A percentile compares a stretch with the other conserved stretches of the same genome.
Evolutionary conservation across 1,139 yeast species (phyloP).

Genomic region (Taphrina betulina): DNA sequence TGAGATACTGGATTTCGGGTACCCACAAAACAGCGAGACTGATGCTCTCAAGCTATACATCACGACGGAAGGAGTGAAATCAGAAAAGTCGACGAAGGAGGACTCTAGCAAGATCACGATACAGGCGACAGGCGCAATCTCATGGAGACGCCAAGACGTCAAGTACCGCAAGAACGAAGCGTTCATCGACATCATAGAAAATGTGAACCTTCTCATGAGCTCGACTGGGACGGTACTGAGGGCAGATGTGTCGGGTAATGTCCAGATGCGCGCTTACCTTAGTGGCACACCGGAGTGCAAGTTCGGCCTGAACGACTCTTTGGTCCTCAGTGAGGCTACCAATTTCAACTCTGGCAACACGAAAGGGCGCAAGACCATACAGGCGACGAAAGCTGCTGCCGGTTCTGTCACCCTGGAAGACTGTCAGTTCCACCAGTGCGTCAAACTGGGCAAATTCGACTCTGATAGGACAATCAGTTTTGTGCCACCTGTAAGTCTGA

Average conservation of each 20-base stretch:
- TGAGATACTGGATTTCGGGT: conserved; percentile 73
- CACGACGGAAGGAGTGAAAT: conserved; percentile 43
- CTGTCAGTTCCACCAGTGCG: conserved; percentile 87
- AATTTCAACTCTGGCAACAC: conserved; percentile 20
- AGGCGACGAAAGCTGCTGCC: conserved; percentile 46
- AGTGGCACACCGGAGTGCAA: conserved; percentile 76
- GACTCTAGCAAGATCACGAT: conserved; percentile 45
- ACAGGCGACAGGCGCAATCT: conserved; percentile 49
- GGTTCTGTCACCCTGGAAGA: conserved; percentile 65
- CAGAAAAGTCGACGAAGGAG: conserved; percentile 36
- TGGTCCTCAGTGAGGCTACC: conserved; percentile 40
- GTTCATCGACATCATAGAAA: conserved; percentile 72
- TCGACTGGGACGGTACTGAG: conserved; percentile 56
- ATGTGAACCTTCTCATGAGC: conserved; percentile 63
- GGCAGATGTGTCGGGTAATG: conserved; percentile 74
- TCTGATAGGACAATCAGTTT: conserved; percentile 66
- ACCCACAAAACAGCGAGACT: conserved; percentile 69
- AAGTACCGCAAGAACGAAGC: conserved; percentile 82
- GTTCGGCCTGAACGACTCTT: conserved; percentile 59
- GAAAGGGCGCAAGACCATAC: conserved; percentile 34
- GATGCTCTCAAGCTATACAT: conserved; percentile 49
- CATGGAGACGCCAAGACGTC: conserved; percentile 75
- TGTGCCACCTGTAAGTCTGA: conserved; percentile 58
- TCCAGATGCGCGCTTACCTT: conserved; percentile 68
- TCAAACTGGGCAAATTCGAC: conserved; percentile 67